Base-by-base conservation (phyloP, 805 yeast genomes). In the Phaffomyces antillensis region DNA sequence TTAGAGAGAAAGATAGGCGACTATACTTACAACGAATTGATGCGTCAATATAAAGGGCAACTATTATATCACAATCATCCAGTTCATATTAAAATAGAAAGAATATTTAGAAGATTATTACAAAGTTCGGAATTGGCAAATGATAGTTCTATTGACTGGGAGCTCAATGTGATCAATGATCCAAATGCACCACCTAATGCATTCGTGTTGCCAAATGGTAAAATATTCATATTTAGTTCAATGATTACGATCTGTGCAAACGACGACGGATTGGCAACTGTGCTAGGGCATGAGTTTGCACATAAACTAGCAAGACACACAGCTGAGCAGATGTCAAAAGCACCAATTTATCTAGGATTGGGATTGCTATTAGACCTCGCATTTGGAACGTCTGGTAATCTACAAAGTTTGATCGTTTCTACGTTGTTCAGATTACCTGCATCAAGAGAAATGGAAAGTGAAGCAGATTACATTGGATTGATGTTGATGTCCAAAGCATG, bases 201-300 rank as follows among this genome's bases (percentile, higher is more conserved):
- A 1, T 91, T 93, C 65, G 96, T 93, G 17, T 70, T 93, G 32
- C 98, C 98, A 18, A 91, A 93, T 49, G 99, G 99, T 7, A 90
- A 90, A 62, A 96, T 93, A 37, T 93, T 93, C 65, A 89, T 93
- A 17, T 87, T 86, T 58, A 72, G 83, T 39, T 77, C 86, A 10
- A 86, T 93, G 36, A 60, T 93, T 39, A 84, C 86, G 2, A 77
- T 93, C 28, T 83, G 96, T 61, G 66, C 68, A 24, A 81, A 86
- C 58, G 95, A 88, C 42, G 95, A 88, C 60, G 97, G 96, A 2
- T 65, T 93, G 38, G 98, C 98, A n/a, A 89, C 98, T 0, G 96
- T 93, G 3, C 67, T 93, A 39, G 71, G 96, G 0, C 99, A 93
- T 61, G 99, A 93, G 57, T 76, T 90, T 45, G 90, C 96, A 0